Percentiles rank a stretch among this genome's conserved stretches.
Conservation (phyloP, 169 alveolate genomes). For the Cryptosporidium sp. region DNA sequence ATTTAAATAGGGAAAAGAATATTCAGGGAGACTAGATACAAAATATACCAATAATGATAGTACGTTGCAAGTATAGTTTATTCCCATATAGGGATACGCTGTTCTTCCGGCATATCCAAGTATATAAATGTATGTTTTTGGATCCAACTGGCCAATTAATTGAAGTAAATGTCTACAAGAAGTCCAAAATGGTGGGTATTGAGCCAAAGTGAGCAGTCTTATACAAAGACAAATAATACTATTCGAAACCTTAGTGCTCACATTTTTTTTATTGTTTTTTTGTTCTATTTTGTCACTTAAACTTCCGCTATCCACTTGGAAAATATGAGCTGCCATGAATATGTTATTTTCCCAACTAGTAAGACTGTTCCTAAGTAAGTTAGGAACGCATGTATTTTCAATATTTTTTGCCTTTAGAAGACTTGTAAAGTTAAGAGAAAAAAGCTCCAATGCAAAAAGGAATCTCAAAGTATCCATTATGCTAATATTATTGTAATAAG, state of each 20-base stretch:
- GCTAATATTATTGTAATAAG: slow-evolving; percentile 38
- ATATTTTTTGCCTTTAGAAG: slow-evolving; percentile 31
- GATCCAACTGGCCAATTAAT: slow-evolving; percentile 65
- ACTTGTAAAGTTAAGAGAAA: slow-evolving; percentile 49
- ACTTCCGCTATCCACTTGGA: slow-evolving; percentile 18
- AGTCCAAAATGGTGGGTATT: slow-evolving; percentile 70
- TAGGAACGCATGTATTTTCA: slow-evolving; percentile 50
- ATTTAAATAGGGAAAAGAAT: slow-evolving; percentile 64
- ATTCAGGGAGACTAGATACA: slow-evolving; percentile 64
- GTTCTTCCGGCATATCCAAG: slow-evolving; percentile 72
- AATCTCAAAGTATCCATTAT: slow-evolving; percentile 67
- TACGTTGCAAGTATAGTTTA: slow-evolving; percentile 64
- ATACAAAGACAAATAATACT: slow-evolving; percentile 67
- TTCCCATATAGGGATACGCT: slow-evolving; percentile 62
- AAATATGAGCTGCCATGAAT: slow-evolving; percentile 51
- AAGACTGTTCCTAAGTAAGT: slow-evolving; percentile 35
- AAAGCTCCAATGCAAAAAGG: slow-evolving; percentile 60
- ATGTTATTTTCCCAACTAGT: slow-evolving; percentile 68
- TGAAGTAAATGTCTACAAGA: slow-evolving; percentile 72
- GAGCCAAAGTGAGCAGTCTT: slow-evolving; percentile 49
- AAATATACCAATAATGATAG: slow-evolving; percentile 68
- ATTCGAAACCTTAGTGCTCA: slow-evolving; percentile 36
- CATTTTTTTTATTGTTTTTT: not conserved
- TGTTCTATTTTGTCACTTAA: not conserved
- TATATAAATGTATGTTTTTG: slow-evolving; percentile 52